Evolutionary conservation across 306 rosid species (phyloP), one percentile per base, ranked within the genome.

Genomic region (Chamaecrista fasciculata): DNA sequence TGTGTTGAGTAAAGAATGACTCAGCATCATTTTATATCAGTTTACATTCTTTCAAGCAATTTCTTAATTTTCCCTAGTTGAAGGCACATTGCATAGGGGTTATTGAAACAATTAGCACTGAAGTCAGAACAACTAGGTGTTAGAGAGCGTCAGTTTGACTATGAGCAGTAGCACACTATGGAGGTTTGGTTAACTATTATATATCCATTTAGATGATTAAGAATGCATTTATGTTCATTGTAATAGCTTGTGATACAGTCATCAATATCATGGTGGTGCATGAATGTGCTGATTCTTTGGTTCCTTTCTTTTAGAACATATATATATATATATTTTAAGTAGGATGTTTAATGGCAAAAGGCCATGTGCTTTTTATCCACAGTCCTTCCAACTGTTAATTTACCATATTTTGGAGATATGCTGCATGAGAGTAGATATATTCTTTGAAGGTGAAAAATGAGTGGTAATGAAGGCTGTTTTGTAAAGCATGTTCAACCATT

Each of bases 1-100:
- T 69, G 43, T n/a, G 61, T 66, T 28, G 73, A 48, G 28, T 19
- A 57, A 21, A 71, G 37, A 47, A 33, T 60, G 44, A 34, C 19
- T 33, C 15, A 16, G 29, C 16, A 6, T 26, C 18, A 9, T 26
- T 28, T 24, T 16, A 67, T 21, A 59, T 34, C 28, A 59, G 43
- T 24, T 47, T 60, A 44, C 31, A 16, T 43, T 21, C 12, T 34
- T 57, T 44, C 48, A 2, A n/a, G 29, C 15, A 62, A 33, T 44
- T n/a, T 58, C 26, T 18, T 31, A 6, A 42, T 63, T 69, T 40
- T 40, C 40, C n/a, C n/a, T n/a, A 47, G 53, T 47, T 47, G 53
- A 18, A 16, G 10, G 53, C 3, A 47, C 20, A 20, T 47, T 47
- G 11, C 23, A 47, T 10, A 44, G 19, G 24, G 53, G 53, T 47